Conservation (phyloP, 495 filamentous ascomycete genomes). For the Aspergillus ellipticus region DNA sequence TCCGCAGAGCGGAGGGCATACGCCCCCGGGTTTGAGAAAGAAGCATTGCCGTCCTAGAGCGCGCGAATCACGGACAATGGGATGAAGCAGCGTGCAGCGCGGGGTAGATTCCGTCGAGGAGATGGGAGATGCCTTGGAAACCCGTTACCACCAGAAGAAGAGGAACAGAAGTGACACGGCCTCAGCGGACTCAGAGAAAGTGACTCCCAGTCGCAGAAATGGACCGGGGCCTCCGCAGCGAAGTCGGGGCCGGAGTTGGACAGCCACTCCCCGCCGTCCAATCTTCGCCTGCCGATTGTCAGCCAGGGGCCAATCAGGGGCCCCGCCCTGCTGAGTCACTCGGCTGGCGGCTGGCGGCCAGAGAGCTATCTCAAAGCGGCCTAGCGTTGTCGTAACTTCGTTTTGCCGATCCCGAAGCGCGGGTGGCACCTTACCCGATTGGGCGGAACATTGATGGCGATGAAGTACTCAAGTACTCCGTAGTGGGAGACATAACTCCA, state of each 20-base stretch:
- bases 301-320: background rate
- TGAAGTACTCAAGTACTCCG: no score
- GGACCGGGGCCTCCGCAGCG: constrained; percentile 4
- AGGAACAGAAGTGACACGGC: background rate
- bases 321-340: background rate
- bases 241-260: constrained; percentile 7
- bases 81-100: background rate
- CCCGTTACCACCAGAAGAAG: background rate
- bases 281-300: background rate
- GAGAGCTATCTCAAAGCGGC: background rate
- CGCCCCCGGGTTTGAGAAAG: constrained; percentile 1
- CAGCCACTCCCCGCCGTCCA: background rate
- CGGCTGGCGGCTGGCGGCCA: background rate
- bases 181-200: no score
- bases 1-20: constrained; percentile 5
- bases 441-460: no score
- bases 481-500: no score
- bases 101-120: background rate
- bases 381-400: background rate
- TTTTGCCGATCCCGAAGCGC: background rate
- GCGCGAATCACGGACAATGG: background rate
- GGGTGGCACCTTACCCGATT: background rate
- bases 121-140: background rate
- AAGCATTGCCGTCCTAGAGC: constrained; percentile 2
- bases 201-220: constrained; percentile 1